phyloP scores from a whole-genome alignment of 495 filamentous ascomycete genomes.

The Daldinia loculata region DNA sequence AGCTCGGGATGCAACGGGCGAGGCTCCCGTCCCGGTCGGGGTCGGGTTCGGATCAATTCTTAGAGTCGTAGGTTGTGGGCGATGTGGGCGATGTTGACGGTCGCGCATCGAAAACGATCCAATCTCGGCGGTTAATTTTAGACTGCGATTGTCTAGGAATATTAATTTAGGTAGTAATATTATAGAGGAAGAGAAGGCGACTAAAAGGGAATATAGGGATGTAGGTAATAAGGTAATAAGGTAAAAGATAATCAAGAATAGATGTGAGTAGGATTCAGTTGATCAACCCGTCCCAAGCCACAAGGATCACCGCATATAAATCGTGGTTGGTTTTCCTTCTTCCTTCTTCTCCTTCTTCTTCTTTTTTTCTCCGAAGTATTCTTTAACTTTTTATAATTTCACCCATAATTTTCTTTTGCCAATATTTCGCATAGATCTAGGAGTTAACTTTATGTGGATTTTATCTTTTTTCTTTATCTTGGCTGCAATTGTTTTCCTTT shows the following conservation, averaged over 20 bases:
- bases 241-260: constrained; percentile 8
- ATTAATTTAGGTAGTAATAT: background rate
- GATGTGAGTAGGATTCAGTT: constrained; percentile 22
- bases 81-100: constrained; percentile 4
- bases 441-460: background rate
- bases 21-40: constrained; percentile 16
- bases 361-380: constrained; percentile 4
- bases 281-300: constrained; percentile 22
- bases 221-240: background rate
- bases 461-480: background rate
- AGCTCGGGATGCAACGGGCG: constrained; percentile 13
- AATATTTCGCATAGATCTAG: background rate
- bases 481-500: background rate
- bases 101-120: constrained; percentile 37
- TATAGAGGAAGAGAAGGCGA: constrained; percentile 4
- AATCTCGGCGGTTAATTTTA: background rate
- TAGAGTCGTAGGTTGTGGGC: constrained; percentile 21
- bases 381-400: background rate
- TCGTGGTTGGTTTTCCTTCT: constrained; percentile 1
- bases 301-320: constrained; percentile 14
- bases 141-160: background rate
- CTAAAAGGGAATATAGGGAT: constrained; percentile 3
- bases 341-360: background rate
- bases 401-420: background rate
- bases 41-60: constrained; percentile 11